phyloP scores from a whole-genome alignment of 1,284 basidiomycete species.

The Malassezia nana region DNA sequence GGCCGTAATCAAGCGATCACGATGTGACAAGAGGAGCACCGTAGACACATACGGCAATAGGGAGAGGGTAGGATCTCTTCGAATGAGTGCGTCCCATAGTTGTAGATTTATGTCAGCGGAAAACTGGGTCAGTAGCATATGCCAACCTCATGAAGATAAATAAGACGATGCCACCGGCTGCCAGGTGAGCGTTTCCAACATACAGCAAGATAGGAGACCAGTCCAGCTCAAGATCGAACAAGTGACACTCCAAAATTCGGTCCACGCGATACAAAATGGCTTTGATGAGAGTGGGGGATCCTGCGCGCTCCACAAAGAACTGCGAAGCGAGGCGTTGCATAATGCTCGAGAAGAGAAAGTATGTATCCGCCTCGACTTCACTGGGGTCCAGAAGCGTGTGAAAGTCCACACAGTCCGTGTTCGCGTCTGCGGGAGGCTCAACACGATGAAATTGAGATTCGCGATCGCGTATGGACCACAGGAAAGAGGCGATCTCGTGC shows the following conservation, averaged over 20 bases:
- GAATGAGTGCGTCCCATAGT: constrained; percentile 43
- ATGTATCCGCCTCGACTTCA: constrained; percentile 14
- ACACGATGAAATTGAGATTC: not conserved
- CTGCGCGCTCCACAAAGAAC: not conserved
- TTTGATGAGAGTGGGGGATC: constrained; percentile 9
- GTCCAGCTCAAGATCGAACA: constrained; percentile 1
- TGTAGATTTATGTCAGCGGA: constrained; percentile 23
- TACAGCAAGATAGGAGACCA: constrained; percentile 14
- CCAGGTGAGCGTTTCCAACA: not conserved
- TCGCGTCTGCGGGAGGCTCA: not conserved
- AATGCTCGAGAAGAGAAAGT: constrained; percentile 1
- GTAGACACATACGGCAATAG: constrained; percentile 39
- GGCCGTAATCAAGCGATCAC: constrained; percentile 28
- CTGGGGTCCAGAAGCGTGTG: not conserved
- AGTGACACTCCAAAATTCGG: not conserved
- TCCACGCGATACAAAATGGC: constrained; percentile 14
- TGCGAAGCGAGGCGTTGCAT: constrained; percentile 2
- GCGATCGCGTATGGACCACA: constrained; percentile 27
- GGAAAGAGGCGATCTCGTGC: constrained; percentile 43
- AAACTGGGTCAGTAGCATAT: constrained; percentile 17
- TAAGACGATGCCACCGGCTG: constrained; percentile 15
- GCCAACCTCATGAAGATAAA: constrained; percentile 9
- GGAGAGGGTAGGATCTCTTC: constrained; percentile 21
- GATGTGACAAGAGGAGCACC: constrained; percentile 39
- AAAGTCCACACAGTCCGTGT: not conserved